Percentiles rank a stretch among this genome's conserved stretches.
Evolutionary conservation across 1,284 basidiomycete species (phyloP).

Genomic region (Stygiomarasmius scandens): DNA sequence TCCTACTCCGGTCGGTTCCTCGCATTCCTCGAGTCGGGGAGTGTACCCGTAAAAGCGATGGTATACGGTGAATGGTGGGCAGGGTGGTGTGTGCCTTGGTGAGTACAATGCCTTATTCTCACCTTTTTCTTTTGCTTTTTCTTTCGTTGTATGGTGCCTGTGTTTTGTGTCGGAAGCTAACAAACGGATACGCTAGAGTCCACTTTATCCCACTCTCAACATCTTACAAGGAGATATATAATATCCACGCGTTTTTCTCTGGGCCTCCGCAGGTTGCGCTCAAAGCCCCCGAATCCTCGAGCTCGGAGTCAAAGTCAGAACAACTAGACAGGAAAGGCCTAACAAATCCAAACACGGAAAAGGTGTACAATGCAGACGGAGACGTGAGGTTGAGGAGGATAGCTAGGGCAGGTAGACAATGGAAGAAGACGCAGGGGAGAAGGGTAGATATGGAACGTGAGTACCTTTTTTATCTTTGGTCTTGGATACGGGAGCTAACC

Average conservation of each 20-base stretch:
- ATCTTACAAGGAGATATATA: constrained; percentile 88
- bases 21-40: constrained; percentile 85
- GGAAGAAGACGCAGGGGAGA: constrained; percentile 83
- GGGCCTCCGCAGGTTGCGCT: constrained; percentile 71
- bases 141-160: too few species aligned
- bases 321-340: constrained; percentile 22
- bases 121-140: too few species aligned
- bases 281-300: constrained; percentile 49
- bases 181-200: constrained; percentile 78
- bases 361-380: constrained; percentile 48
- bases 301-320: too few species aligned
- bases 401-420: constrained; percentile 84
- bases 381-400: constrained; percentile 80
- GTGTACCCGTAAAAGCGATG: constrained; percentile 86
- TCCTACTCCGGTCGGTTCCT: constrained; percentile 92
- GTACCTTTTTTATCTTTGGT: constrained; percentile 25
- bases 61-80: constrained; percentile 90
- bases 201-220: constrained; percentile 91
- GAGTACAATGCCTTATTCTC: too few species aligned
- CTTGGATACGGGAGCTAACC: background rate
- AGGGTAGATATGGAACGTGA: constrained; percentile 89
- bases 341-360: constrained; percentile 26
- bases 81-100: constrained; percentile 86
- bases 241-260: constrained; percentile 89
- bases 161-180: too few species aligned